Base-by-base conservation (phyloP, 208 protist species). In the Wallacemonas sp. region DNA sequence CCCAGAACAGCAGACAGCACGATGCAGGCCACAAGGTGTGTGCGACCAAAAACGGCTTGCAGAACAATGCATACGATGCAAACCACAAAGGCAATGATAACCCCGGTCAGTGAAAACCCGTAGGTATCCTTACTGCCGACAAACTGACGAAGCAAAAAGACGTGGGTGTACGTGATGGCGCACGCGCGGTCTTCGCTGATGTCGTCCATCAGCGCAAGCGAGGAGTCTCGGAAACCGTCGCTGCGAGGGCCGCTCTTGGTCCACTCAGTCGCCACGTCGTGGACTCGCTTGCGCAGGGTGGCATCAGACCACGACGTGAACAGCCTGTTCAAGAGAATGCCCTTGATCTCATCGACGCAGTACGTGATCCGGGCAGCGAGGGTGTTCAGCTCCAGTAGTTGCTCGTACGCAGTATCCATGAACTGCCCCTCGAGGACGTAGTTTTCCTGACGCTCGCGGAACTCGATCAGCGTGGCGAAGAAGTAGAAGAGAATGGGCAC, bases 401-500 rank as follows among this genome's bases (percentile, higher is more conserved):
- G 29, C 17, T 76, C 47, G 26, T 77, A 26, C 23, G 19, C 46
- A 23, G 41, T 21, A 46, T 26, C 16, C 16, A 41, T 58, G 33
- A 29, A 64, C 41, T 33, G 30, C 17, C 33, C 21, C 47, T 39
- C 68, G 36, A 49, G 19, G 16, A 55, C 23, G 49, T 48, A 27
- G 43, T 72, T 61, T 38, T 83, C 24, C 32, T 76, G 71, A 16
- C 78, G 49, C 56, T 93, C 87, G 29, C 87, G 75, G 34, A 88
- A 73, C 54, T 80, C 77, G 27, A 89, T 88, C 24, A 93, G 62
- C 46, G 74, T 79, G 17, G 79, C 75, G 26, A 78, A 77, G 29
- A 93, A 72, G 46, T 80, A 90, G 63, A 90, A 93, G 19, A 93
- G 58, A 38, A 69, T 80, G 5, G 87, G 83, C 4, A 79, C 72